Evolutionary conservation across 176 grass and related monocot genomes (phyloP).

Genomic region (Thalia dealbata): DNA sequence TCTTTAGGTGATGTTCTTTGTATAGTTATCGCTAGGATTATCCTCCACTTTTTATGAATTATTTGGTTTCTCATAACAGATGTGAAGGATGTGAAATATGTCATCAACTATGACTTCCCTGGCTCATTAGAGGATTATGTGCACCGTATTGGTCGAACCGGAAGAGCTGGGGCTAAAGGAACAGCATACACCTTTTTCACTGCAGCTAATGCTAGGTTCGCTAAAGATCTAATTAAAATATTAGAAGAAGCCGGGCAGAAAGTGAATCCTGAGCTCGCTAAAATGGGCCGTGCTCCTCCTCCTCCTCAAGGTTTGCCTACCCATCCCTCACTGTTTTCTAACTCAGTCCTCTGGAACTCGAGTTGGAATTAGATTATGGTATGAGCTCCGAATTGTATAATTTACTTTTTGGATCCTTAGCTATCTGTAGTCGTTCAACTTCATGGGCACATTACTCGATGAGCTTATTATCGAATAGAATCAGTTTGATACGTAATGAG

Average conservation of each 20-base stretch:
- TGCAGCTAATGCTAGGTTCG: slow-evolving; percentile 79
- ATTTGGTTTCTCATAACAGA: slow-evolving; percentile 34
- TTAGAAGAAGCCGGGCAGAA: slow-evolving; percentile 90
- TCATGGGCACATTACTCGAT: too few species aligned
- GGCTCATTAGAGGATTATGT: slow-evolving; percentile 95
- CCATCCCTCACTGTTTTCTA: slow-evolving; percentile 4
- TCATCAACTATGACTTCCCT: slow-evolving; percentile 96
- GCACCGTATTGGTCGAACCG: slow-evolving; percentile 83
- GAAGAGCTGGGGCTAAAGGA: slow-evolving; percentile 84
- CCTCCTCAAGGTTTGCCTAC: slow-evolving; percentile 41
- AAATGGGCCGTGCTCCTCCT: slow-evolving; percentile 62
- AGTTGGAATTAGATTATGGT: neutral
- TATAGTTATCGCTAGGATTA: too few species aligned
- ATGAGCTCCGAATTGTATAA: too few species aligned
- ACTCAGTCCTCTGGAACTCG: neutral
- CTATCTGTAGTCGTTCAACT: too few species aligned
- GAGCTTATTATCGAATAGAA: too few species aligned
- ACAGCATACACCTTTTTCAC: slow-evolving; percentile 95
- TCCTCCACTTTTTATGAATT: too few species aligned
- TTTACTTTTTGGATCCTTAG: too few species aligned
- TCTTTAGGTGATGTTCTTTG: slow-evolving; percentile 13
- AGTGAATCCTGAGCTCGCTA: slow-evolving; percentile 48
- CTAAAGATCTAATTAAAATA: slow-evolving; percentile 80
- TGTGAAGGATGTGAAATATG: slow-evolving; percentile 97
- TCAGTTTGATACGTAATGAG: too few species aligned